Percentiles rank a stretch among this genome's conserved stretches.
Evolutionary conservation across 192 early-diverging fungal genomes (phyloP).

Genomic region (Coemansia umbellata): DNA sequence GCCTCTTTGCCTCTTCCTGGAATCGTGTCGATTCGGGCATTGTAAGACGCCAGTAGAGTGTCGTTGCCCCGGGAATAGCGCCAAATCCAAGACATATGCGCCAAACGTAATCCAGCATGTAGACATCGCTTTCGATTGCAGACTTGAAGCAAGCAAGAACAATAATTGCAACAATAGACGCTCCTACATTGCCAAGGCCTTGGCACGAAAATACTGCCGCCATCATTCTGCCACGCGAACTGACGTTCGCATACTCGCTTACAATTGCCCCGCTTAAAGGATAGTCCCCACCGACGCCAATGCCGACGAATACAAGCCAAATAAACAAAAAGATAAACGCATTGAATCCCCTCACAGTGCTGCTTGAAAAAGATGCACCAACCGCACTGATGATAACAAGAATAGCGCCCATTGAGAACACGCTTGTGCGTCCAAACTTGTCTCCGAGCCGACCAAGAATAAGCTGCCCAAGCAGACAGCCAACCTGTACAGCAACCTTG

Average conservation of each 20-base stretch:
- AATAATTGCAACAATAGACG: constrained; percentile 70
- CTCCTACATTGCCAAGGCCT: constrained; percentile 83
- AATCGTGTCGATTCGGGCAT: constrained; percentile 76
- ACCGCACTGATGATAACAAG: constrained; percentile 86
- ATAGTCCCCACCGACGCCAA: constrained; percentile 95
- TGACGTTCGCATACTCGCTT: constrained; percentile 80
- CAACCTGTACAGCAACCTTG: constrained; percentile 84
- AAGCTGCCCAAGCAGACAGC: constrained; percentile 92
- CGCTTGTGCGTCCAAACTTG: constrained; percentile 81
- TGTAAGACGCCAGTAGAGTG: constrained; percentile 91
- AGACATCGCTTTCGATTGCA: constrained; percentile 59
- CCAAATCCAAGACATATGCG: constrained; percentile 83
- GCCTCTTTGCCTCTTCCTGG: constrained; percentile 19
- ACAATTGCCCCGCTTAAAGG: constrained; percentile 91
- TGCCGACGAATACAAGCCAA: constrained; percentile 89
- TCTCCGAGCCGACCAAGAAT: constrained; percentile 86
- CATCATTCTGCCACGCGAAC: constrained; percentile 85
- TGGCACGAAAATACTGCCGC: constrained; percentile 91
- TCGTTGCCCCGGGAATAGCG: constrained; percentile 71
- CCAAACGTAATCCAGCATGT: constrained; percentile 87
- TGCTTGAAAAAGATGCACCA: constrained; percentile 69
- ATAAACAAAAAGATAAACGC: constrained; percentile 71
- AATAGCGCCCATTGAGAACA: constrained; percentile 85
- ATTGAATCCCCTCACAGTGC: constrained; percentile 62
- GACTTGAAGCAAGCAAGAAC: constrained; percentile 67